A percentile compares a stretch with the other conserved stretches of the same genome.
Conservation (phyloP, 257 asterid genomes). For the Plantago ovata region DNA sequence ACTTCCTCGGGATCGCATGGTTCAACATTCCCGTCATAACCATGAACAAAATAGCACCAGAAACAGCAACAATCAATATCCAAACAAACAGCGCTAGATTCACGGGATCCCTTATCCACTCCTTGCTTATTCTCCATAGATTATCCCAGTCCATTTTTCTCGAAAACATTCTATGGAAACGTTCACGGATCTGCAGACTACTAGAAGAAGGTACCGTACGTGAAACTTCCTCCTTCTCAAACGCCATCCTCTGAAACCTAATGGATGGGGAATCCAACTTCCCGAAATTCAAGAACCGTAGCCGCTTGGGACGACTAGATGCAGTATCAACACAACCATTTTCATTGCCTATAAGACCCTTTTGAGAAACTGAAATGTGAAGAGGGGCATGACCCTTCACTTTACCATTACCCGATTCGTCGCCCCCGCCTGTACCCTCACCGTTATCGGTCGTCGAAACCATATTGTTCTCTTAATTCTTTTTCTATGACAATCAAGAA, state of each 20-base stretch:
- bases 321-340: constrained; percentile 18
- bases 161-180: constrained; percentile 48
- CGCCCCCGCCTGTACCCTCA: constrained; percentile 34
- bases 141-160: constrained; percentile 53
- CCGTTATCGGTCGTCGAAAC: constrained; percentile 44
- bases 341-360: constrained; percentile 44
- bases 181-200: constrained; percentile 77
- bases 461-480: constrained; percentile 32
- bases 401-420: constrained; percentile 30
- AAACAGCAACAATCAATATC: constrained; percentile 66
- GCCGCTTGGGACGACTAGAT: constrained; percentile 38
- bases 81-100: constrained; percentile 72
- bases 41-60: constrained; percentile 84
- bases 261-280: constrained; percentile 60
- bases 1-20: constrained; percentile 64
- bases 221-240: constrained; percentile 59
- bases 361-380: constrained; percentile 54
- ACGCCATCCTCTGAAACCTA: constrained; percentile 60
- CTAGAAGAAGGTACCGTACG: constrained; percentile 72
- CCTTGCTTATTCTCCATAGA: constrained; percentile 49
- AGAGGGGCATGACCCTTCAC: constrained; percentile 33
- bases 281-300: constrained; percentile 47
- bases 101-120: constrained; percentile 74
- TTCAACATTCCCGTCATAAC: constrained; percentile 90
- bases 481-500: constrained; percentile 6